Conservation (phyloP, 2,329 filamentous ascomycete genomes). For the Fusarium circinatum region DNA sequence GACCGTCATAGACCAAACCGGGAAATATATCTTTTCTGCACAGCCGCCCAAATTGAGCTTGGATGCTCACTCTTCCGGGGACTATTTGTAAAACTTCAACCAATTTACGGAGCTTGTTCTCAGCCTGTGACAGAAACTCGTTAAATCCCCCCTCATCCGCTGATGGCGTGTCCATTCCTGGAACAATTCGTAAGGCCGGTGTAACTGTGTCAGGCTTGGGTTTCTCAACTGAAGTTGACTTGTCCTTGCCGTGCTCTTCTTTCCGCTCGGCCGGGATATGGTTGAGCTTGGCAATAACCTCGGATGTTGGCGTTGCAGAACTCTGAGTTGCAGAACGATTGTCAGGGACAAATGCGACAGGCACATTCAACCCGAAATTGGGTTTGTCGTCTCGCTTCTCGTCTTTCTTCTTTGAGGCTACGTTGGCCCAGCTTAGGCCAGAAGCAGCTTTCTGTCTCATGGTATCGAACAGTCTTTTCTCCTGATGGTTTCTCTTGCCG, state of each 20-base stretch:
- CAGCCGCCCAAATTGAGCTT: slow-evolving; percentile 45
- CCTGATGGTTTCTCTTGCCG: slow-evolving; percentile 2
- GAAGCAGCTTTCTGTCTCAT: slow-evolving; percentile 38
- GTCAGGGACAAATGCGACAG: not conserved
- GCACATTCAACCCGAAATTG: slow-evolving; percentile 19
- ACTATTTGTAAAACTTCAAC: slow-evolving; percentile 34
- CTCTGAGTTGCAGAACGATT: not conserved
- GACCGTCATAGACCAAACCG: slow-evolving; percentile 32
- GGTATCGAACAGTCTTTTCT: slow-evolving; percentile 26
- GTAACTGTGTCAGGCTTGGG: too few relatives aligned
- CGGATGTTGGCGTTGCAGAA: not conserved
- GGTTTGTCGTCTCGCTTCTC: not conserved
- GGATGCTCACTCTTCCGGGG: slow-evolving; percentile 41
- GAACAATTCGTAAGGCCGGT: not conserved
- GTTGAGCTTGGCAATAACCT: not conserved
- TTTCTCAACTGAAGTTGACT: not conserved
- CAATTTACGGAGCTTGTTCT: slow-evolving; percentile 20
- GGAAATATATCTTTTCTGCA: slow-evolving; percentile 39
- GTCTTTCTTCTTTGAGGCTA: slow-evolving; percentile 11
- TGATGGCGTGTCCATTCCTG: slow-evolving; percentile 11
- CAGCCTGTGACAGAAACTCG: slow-evolving; percentile 17
- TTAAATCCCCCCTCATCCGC: not conserved
- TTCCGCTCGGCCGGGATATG: not conserved
- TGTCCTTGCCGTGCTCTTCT: not conserved
- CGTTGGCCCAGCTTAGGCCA: slow-evolving; percentile 10